These are phyloP conservation scores for Podaxis pistillaris DNA, from an alignment of 768 basidiomycete species.

Conservation along the genomic window DNA sequence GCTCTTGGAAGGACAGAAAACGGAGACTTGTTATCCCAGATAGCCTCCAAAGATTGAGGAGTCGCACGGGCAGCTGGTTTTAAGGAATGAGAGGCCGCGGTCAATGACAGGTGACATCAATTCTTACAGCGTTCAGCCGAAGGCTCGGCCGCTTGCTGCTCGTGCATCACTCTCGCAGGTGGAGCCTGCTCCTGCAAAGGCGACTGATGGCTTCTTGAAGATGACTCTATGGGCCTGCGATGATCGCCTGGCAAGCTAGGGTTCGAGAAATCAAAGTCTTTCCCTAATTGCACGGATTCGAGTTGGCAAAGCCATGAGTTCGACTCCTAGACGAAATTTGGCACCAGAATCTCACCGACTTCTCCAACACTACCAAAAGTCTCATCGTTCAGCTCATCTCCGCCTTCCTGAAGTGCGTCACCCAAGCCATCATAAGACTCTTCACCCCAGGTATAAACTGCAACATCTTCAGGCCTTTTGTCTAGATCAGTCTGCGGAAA, in stretches of 20 bases:
- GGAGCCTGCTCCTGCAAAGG: conserved; percentile 24
- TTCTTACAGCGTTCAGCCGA: conserved; percentile 3
- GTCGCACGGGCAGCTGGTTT: conserved; percentile 36
- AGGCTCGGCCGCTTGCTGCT: conserved; percentile 6
- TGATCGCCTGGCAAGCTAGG: conserved; percentile 32
- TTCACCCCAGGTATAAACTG: conserved; percentile 92
- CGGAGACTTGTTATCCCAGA: conserved; percentile 81
- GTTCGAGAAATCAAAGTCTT: conserved; percentile 86
- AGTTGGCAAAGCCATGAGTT: conserved; percentile 5
- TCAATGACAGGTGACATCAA: not conserved
- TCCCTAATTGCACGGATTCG: conserved; percentile 48
- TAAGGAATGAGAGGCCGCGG: conserved; percentile 11
- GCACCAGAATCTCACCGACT: conserved; percentile 58
- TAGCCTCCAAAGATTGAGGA: conserved; percentile 60
- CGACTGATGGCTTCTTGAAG: conserved; percentile 21
- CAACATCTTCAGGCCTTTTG: conserved; percentile 71
- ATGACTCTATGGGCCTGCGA: conserved; percentile 18
- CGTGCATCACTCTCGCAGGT: conserved; percentile 16
- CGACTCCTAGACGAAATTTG: not conserved
- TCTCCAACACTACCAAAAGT: conserved; percentile 78
- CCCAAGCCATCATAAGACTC: conserved; percentile 89
- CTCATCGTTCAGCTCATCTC: conserved; percentile 94
- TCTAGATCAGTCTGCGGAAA: conserved; percentile 64
- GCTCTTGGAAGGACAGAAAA: conserved; percentile 64
- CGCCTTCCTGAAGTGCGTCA: conserved; percentile 82